Conservation (phyloP, 2,329 filamentous ascomycete species). For the Bertia moriformis region DNA sequence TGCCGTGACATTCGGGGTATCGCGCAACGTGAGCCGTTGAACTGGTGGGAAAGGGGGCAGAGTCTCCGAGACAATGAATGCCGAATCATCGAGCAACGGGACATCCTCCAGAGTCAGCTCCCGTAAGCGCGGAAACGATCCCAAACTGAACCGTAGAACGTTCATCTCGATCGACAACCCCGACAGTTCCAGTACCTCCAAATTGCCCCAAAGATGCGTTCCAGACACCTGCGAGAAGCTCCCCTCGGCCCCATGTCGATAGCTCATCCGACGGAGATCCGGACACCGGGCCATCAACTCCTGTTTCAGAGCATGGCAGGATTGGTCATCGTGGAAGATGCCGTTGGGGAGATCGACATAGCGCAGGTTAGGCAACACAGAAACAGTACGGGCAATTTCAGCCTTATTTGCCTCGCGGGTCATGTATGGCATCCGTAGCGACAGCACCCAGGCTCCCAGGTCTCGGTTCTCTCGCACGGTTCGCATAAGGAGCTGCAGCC, state of each 20-base stretch:
- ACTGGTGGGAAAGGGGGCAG: conserved; percentile 45
- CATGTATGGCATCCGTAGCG: conserved; percentile 58
- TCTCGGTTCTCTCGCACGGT: conserved; percentile 39
- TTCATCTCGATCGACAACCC: conserved; percentile 34
- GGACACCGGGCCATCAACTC: conserved; percentile 50
- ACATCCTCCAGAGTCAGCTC: conserved; percentile 41
- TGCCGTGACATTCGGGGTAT: conserved; percentile 40
- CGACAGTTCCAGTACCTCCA: conserved; percentile 36
- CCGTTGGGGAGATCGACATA: conserved; percentile 60
- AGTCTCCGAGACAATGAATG: conserved; percentile 34
- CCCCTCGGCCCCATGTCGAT: conserved; percentile 43
- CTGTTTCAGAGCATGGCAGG: conserved; percentile 42
- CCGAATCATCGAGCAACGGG: conserved; percentile 39
- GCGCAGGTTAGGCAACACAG: conserved; percentile 45
- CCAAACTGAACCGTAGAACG: conserved; percentile 40
- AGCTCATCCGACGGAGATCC: conserved; percentile 53
- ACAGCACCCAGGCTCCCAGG: conserved; percentile 38
- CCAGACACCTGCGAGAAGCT: conserved; percentile 39
- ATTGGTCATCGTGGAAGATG: conserved; percentile 46
- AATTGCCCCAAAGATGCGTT: conserved; percentile 31
- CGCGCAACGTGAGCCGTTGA: conserved; percentile 37
- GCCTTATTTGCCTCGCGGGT: conserved; percentile 52
- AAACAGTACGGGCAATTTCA: conserved; percentile 49
- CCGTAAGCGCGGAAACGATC: conserved; percentile 35
- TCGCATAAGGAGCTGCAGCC: conserved; percentile 44